Conservation (phyloP, 129 eudicot species). For the Flaveria bidentis region DNA sequence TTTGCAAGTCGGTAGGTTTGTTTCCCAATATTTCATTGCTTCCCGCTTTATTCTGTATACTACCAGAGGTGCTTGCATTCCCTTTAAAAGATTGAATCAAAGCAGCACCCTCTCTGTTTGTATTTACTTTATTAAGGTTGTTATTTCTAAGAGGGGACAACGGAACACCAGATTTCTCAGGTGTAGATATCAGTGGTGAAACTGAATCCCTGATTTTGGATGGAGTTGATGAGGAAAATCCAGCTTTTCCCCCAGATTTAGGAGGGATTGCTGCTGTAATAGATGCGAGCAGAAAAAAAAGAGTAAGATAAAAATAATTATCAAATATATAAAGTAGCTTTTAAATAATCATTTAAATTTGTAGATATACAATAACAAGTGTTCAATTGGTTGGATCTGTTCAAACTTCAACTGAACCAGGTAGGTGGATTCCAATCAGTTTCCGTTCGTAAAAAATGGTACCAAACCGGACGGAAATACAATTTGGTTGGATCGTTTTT, state of each 20-base stretch:
- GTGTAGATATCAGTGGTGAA: slow-evolving; percentile 75
- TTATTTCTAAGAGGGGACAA: slow-evolving; percentile 64
- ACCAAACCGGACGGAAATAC: background rate
- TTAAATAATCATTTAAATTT: slow-evolving; percentile 3
- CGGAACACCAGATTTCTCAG: slow-evolving; percentile 51
- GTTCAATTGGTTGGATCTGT: background rate
- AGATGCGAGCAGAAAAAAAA: slow-evolving; percentile 15
- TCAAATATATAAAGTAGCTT: background rate
- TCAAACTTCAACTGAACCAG: background rate
- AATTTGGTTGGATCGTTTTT: background rate
- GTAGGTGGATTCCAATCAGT: background rate
- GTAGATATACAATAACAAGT: slow-evolving; percentile 3
- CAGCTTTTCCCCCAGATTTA: slow-evolving; percentile 61
- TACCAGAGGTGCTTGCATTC: slow-evolving; percentile 35
- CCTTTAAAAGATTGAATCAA: slow-evolving; percentile 49
- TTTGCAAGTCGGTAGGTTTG: slow-evolving; percentile 56
- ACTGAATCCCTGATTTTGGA: slow-evolving; percentile 66
- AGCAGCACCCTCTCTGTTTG: slow-evolving; percentile 41
- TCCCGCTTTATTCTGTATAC: slow-evolving; percentile 40
- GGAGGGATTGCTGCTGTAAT: slow-evolving; percentile 57
- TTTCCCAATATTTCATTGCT: slow-evolving; percentile 39
- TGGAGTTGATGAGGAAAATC: slow-evolving; percentile 51
- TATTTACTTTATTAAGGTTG: slow-evolving; percentile 48
- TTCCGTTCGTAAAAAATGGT: background rate
- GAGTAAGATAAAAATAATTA: slow-evolving; percentile 14